phyloP scores from a whole-genome alignment of 1,284 basidiomycete species.

The Cerrena zonata region DNA sequence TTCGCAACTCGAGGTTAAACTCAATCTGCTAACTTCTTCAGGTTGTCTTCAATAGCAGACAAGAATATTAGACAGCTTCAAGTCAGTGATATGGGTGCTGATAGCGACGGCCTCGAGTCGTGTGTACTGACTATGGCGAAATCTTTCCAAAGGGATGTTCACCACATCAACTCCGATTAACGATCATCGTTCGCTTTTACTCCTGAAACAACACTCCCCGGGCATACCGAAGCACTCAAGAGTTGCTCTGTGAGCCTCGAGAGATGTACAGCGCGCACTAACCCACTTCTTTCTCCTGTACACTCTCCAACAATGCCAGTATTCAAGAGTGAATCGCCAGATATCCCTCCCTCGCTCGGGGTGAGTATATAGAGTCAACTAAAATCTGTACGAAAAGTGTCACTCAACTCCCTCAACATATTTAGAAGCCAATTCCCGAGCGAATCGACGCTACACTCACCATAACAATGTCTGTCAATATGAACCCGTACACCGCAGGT shows the following conservation, averaged over 20 bases:
- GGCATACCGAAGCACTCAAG: slow-evolving; percentile 2
- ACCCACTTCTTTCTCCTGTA: background rate
- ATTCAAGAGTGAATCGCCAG: background rate
- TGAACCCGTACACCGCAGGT: slow-evolving; percentile 28
- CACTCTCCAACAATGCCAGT: slow-evolving; percentile 3
- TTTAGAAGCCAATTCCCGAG: slow-evolving; percentile 1
- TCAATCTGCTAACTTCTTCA: no score
- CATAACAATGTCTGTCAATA: slow-evolving; percentile 13
- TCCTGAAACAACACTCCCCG: slow-evolving; percentile 6
- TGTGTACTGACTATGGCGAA: no score
- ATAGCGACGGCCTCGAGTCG: no score
- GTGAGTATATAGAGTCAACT: background rate
- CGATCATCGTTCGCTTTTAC: no score
- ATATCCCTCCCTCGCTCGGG: background rate
- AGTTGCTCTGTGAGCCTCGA: background rate
- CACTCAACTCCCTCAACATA: background rate
- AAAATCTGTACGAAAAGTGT: background rate
- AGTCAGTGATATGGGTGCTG: no score
- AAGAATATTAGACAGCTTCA: no score
- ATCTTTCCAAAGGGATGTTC: no score
- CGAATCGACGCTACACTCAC: background rate
- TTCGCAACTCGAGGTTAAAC: no score
- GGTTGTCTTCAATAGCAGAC: no score
- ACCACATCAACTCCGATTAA: no score
- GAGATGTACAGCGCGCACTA: background rate